Percentiles rank a stretch among this genome's conserved stretches.
These are phyloP conservation scores for Picochlorum sp. DNA, from an alignment of 139 green algal species.

Conservation along the genomic window DNA sequence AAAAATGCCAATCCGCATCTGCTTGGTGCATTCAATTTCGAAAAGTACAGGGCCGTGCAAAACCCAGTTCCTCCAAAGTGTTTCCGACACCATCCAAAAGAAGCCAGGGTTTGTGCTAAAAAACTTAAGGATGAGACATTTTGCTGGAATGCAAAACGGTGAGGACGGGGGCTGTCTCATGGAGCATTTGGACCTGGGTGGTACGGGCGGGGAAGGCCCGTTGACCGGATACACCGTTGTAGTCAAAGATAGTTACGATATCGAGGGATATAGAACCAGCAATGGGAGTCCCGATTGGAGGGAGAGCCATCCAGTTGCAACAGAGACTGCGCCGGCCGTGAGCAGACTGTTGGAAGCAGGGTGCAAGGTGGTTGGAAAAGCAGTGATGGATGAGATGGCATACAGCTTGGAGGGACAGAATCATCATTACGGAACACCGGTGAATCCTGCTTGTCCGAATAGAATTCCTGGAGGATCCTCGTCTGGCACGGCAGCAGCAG, in stretches of 20 bases:
- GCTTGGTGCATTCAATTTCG: too few relatives aligned
- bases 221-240: slow-evolving; percentile 18
- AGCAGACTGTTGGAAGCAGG: slow-evolving; percentile 65
- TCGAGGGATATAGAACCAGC: slow-evolving; percentile 6
- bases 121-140: too few relatives aligned
- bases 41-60: too few relatives aligned
- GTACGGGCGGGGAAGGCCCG: neutral
- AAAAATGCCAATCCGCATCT: too few relatives aligned
- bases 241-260: slow-evolving; percentile 43
- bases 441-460: slow-evolving; percentile 70
- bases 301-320: slow-evolving; percentile 46
- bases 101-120: too few relatives aligned
- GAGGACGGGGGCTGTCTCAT: neutral
- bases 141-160: too few relatives aligned
- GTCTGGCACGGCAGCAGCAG: slow-evolving; percentile 77
- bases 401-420: slow-evolving; percentile 70
- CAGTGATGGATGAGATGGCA: slow-evolving; percentile 90
- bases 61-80: neutral
- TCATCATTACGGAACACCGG: slow-evolving; percentile 78
- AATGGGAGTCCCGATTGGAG: slow-evolving; percentile 59
- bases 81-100: too few relatives aligned
- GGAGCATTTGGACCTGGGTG: neutral
- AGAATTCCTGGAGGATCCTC: slow-evolving; percentile 83
- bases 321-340: slow-evolving; percentile 49
- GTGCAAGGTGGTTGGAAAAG: slow-evolving; percentile 61